Conservation (phyloP, 169 alveolate species). For the Eimeria acervulina region DNA sequence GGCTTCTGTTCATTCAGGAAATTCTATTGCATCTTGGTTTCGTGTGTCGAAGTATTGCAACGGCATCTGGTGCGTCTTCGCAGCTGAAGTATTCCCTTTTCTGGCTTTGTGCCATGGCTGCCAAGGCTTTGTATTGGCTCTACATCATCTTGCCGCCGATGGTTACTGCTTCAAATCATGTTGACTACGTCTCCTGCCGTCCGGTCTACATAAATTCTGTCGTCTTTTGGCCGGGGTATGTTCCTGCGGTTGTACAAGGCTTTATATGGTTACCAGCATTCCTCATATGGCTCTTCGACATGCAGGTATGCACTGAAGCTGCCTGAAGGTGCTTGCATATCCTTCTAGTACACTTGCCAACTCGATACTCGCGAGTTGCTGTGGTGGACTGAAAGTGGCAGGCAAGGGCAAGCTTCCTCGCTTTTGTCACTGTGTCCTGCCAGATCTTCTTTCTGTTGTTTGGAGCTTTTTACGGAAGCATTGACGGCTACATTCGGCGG, state of each 20-base stretch:
- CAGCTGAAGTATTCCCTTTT: constrained; percentile 70
- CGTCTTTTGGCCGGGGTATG: constrained; percentile 42
- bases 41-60: background rate
- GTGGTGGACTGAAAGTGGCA: background rate
- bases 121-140: constrained; percentile 74
- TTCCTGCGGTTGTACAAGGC: constrained; percentile 46
- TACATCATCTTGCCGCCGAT: constrained; percentile 59
- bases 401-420: background rate
- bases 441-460: constrained; percentile 76
- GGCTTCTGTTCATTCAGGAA: background rate
- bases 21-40: background rate
- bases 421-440: background rate
- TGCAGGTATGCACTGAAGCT: constrained; percentile 62
- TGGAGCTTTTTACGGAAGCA: constrained; percentile 78
- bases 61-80: background rate
- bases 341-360: background rate
- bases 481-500: constrained; percentile 80
- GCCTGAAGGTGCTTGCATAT: background rate
- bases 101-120: constrained; percentile 58
- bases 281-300: constrained; percentile 82
- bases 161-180: constrained; percentile 74
- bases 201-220: constrained; percentile 53
- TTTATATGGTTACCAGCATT: constrained; percentile 77
- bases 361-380: background rate
- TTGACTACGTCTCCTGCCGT: constrained; percentile 73